A percentile compares a stretch with the other conserved stretches of the same genome.
Evolutionary conservation across 345 rosid species (phyloP).

Genomic region (Citrus inodora): DNA sequence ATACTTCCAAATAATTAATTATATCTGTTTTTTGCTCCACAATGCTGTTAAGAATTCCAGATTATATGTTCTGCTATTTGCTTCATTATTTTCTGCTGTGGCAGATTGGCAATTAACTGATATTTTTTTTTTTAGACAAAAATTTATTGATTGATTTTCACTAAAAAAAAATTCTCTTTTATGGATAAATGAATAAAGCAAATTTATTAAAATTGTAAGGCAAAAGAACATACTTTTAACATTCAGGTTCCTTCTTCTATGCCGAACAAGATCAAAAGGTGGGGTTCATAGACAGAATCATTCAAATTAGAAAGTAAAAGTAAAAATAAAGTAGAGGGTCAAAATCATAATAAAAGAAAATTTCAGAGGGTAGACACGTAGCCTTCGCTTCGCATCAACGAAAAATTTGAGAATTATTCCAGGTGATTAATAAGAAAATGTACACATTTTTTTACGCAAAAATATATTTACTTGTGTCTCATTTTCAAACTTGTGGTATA

Average conservation of each 20-base stretch:
- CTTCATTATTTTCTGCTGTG: background rate
- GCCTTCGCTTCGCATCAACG: background rate
- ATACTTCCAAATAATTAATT: too few relatives aligned
- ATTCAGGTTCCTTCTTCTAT: background rate
- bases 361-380: background rate
- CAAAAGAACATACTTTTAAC: background rate
- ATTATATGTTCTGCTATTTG: background rate
- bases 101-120: too few relatives aligned
- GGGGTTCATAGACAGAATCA: background rate
- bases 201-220: background rate
- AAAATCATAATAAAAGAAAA: conserved; percentile 8
- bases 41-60: background rate
- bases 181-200: background rate
- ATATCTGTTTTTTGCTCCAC: too few relatives aligned
- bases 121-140: background rate
- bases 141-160: background rate
- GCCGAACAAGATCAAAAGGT: background rate
- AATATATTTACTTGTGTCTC: background rate
- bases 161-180: background rate
- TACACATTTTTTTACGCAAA: background rate
- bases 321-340: background rate
- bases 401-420: background rate
- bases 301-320: background rate
- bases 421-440: background rate
- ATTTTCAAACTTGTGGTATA: background rate